Conservation (phyloP, 306 rosid species). For the Datisca glomerata region DNA sequence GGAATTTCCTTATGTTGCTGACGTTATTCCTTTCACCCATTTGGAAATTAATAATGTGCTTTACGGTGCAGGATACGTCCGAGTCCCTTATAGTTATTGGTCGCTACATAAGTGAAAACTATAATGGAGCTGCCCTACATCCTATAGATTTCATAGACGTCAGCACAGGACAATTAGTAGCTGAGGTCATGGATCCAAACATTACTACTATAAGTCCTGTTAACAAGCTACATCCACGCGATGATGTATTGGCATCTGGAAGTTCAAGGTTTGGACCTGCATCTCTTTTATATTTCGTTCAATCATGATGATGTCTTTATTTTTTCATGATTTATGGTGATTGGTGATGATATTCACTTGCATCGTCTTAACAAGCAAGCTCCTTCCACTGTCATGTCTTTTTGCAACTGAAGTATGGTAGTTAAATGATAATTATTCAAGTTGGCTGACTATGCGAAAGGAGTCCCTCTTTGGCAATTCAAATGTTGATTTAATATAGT, state of each 20-base stretch:
- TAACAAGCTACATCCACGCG: conserved; percentile 82
- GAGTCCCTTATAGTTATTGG: conserved; percentile 87
- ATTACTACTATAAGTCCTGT: conserved; percentile 85
- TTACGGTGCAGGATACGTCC: conserved; percentile 59
- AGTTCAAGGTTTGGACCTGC: conserved; percentile 60
- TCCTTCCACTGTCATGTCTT: neutral
- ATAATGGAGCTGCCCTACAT: conserved; percentile 82
- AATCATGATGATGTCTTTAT: neutral
- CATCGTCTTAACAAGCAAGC: neutral
- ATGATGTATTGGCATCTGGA: conserved; percentile 81
- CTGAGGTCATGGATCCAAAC: conserved; percentile 92
- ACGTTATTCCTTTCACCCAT: neutral
- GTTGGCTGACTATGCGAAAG: too few relatives aligned
- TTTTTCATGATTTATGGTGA: too few relatives aligned
- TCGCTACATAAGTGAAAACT: conserved; percentile 91
- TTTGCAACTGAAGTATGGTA: neutral
- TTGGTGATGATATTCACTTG: neutral
- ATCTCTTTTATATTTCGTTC: neutral
- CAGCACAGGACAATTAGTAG: conserved; percentile 76
- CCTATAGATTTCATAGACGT: conserved; percentile 89
- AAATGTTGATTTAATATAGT: neutral
- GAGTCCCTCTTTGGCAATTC: too few relatives aligned
- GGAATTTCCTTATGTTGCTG: neutral
- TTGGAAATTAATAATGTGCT: neutral
- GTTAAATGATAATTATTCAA: too few relatives aligned